Conservation (phyloP, 2,329 filamentous ascomycete genomes). For the Hawksworthiomyces lignivorus region DNA sequence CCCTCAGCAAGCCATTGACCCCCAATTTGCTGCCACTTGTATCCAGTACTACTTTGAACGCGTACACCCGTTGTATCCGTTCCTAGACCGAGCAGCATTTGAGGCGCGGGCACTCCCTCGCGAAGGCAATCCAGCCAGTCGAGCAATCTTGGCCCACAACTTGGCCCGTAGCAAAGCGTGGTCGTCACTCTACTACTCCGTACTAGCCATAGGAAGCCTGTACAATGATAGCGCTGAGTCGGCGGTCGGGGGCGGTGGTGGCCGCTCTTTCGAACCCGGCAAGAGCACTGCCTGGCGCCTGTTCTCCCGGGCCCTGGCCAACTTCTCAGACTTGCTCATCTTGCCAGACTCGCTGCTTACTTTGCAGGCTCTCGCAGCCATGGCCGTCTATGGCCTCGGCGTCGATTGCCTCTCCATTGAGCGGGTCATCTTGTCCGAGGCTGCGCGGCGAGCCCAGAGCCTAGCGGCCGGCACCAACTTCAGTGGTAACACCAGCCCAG, state of each 20-base stretch:
- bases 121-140: too few species aligned
- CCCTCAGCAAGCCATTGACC: background rate
- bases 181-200: constrained; percentile 30
- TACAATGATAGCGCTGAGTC: constrained; percentile 10
- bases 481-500: constrained; percentile 3
- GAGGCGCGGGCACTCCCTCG: constrained; percentile 20
- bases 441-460: constrained; percentile 23
- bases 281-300: constrained; percentile 31
- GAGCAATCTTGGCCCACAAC: constrained; percentile 8
- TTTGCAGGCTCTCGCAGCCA: constrained; percentile 25
- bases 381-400: constrained; percentile 21
- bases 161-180: constrained; percentile 24
- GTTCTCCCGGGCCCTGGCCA: constrained; percentile 28
- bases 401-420: constrained; percentile 24
- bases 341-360: constrained; percentile 23
- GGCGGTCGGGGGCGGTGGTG: constrained; percentile 18
- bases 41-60: constrained; percentile 29
- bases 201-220: constrained; percentile 31
- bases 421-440: constrained; percentile 24
- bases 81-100: constrained; percentile 29
- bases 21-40: constrained; percentile 6
- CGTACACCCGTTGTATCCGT: constrained; percentile 31
- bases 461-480: constrained; percentile 17
- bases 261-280: constrained; percentile 27
- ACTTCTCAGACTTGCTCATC: constrained; percentile 26